Evolutionary conservation across 1,139 yeast species (phyloP), one percentile per base, ranked within the genome.

Genomic region (Meyerozyma sp.): DNA sequence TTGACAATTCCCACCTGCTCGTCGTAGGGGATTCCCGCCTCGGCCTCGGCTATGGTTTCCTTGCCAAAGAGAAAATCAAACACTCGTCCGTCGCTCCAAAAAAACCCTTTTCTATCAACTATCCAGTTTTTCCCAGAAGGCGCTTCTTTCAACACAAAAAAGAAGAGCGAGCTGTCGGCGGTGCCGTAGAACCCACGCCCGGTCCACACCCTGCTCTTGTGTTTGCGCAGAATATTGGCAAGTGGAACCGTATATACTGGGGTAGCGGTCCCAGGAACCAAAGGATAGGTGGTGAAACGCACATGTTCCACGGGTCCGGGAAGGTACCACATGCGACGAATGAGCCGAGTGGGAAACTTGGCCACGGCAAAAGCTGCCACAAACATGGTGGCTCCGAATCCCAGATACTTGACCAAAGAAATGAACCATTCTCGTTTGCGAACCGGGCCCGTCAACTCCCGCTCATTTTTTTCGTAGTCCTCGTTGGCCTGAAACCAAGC

Each of bases 81-180:
- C 2, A 88, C 85, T 46, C 95, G 72, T 7, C 95, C 96, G 60
- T 88, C 95, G 29, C 93, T 89, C 95, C 95, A 88, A 65, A 86
- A 88, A 72, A 69, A 86, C 14, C 95, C 95, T 55, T 81, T 83
- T 51, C 96, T 72, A 59, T 88, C 95, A 20, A 87, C 83, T 16
- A 86, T 70, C 90, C 93, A 87, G 40, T 84, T 88, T 40, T 61
- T 63, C 16, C 77, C 75, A 8, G 51, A 47, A 16, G 56, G 53
- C 4, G 57, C 45, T 55, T 86, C 93, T 59, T 77, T 81, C 49
- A 88, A 63, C 37, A 84, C 77, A 59, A 87, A 85, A 69, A 84
- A 82, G 60, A 87, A 87, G 46, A 86, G 73, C 5, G 86, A 74
- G 40, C 81, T 77, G 60, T 86, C 91, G 30, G 87, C 77, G 1